These are phyloP conservation scores for Polyporus arcularius DNA, from an alignment of 768 basidiomycete species.

Conservation along the genomic window DNA sequence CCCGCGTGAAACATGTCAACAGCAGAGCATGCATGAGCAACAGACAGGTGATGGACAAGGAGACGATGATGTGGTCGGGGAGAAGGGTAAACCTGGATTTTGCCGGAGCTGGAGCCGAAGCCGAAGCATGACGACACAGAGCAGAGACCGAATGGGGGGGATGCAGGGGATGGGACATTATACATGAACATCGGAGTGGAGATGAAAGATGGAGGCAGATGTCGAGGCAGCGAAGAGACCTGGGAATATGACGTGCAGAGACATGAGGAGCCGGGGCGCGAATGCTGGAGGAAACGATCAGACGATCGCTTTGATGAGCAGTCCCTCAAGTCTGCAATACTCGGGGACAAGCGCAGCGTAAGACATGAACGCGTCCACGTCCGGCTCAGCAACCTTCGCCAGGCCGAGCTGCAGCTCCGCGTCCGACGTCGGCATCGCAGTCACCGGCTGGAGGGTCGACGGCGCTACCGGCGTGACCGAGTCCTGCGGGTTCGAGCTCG, in stretches of 20 bases:
- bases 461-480: conserved; percentile 46
- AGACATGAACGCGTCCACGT: conserved; percentile 81
- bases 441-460: conserved; percentile 66
- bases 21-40: conserved; percentile 22
- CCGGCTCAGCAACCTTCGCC: conserved; percentile 81
- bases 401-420: conserved; percentile 74
- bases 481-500: conserved; percentile 30
- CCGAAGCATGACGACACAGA: not conserved
- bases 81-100: not conserved
- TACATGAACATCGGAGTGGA: not conserved
- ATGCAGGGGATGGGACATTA: not conserved
- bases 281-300: conserved; percentile 21
- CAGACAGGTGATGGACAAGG: not conserved
- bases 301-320: conserved; percentile 67
- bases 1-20: conserved; percentile 21
- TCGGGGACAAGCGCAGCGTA: conserved; percentile 87
- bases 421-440: conserved; percentile 70
- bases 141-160: not conserved
- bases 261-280: not conserved
- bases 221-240: not conserved
- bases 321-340: conserved; percentile 76
- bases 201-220: not conserved
- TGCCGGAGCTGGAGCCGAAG: not conserved
- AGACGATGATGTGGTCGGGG: not conserved
- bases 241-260: not conserved